Percentiles rank a stretch among this genome's conserved stretches.
Conservation (phyloP, 2,329 filamentous ascomycete genomes). For the Fusarium sp. region DNA sequence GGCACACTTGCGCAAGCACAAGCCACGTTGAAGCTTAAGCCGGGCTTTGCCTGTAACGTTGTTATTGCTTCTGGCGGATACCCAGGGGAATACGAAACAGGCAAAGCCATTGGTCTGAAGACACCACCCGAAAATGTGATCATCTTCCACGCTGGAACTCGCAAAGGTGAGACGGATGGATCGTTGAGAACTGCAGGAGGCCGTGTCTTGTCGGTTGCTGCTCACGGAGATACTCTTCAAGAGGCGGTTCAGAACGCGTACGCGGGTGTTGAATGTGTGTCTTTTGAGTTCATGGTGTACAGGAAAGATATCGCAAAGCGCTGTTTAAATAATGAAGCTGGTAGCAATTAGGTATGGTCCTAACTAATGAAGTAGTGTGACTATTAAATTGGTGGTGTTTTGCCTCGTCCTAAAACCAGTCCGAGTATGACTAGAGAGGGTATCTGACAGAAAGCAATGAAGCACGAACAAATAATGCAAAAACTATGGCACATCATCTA, state of each 20-base stretch:
- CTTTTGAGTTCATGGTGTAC: conserved; percentile 87
- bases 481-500: too few relatives aligned
- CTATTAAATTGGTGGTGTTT: too few relatives aligned
- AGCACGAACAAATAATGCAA: too few relatives aligned
- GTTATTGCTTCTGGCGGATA: conserved; percentile 90
- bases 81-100: conserved; percentile 83
- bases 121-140: conserved; percentile 66
- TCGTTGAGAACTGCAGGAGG: conserved; percentile 82
- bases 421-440: too few relatives aligned
- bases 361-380: too few relatives aligned
- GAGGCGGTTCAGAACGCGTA: conserved; percentile 87
- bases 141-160: conserved; percentile 90
- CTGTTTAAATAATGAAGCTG: background rate
- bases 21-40: conserved; percentile 73
- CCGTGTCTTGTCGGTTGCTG: conserved; percentile 87
- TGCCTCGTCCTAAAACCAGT: too few relatives aligned
- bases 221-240: conserved; percentile 75
- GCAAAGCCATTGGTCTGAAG: conserved; percentile 63
- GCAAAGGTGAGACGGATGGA: conserved; percentile 62
- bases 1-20: conserved; percentile 76
- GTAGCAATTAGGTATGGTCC: too few relatives aligned
- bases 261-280: conserved; percentile 75
- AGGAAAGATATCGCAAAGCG: conserved; percentile 84
- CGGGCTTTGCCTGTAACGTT: conserved; percentile 82
- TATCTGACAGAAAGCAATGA: too few relatives aligned